These are phyloP conservation scores for Calonectria multiphialidica DNA, from an alignment of 2,329 filamentous ascomycete genomes.

Conservation along the genomic window DNA sequence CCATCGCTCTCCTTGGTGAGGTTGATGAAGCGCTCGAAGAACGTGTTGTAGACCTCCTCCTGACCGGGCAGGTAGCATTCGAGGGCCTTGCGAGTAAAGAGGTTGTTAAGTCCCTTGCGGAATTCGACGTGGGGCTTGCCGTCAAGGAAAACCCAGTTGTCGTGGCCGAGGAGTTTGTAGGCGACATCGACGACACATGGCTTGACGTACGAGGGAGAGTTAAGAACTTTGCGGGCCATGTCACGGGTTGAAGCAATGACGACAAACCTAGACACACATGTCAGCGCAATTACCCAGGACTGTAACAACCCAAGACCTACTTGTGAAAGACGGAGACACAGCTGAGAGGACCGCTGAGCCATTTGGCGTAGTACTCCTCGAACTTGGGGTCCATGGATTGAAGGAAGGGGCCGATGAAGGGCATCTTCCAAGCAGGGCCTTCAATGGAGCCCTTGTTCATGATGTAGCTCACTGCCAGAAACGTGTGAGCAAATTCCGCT, in stretches of 20 bases:
- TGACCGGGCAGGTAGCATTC: conserved; percentile 91
- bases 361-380: conserved; percentile 91
- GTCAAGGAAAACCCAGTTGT: conserved; percentile 98
- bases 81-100: conserved; percentile 93
- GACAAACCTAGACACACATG: conserved; percentile 76
- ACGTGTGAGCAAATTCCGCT: conserved; percentile 32
- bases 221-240: conserved; percentile 96
- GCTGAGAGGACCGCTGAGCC: conserved; percentile 90
- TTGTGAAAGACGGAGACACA: conserved; percentile 99
- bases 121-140: conserved; percentile 96
- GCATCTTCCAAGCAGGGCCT: conserved; percentile 81
- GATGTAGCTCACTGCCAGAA: conserved; percentile 76
- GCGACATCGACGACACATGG: conserved; percentile 96
- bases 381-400: conserved; percentile 94
- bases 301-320: conserved; percentile 61
- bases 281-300: conserved; percentile 18
- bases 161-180: conserved; percentile 89
- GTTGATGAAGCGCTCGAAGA: conserved; percentile 83
- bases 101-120: conserved; percentile 93
- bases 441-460: conserved; percentile 81
- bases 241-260: conserved; percentile 96
- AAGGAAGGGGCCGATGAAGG: conserved; percentile 95
- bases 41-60: conserved; percentile 90
- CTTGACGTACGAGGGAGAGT: conserved; percentile 91
- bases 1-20: conserved; percentile 79